Evolutionary conservation across 163 green algal species (phyloP), one percentile per base, ranked within the genome.

Genomic region (Chlorella variabilis): DNA sequence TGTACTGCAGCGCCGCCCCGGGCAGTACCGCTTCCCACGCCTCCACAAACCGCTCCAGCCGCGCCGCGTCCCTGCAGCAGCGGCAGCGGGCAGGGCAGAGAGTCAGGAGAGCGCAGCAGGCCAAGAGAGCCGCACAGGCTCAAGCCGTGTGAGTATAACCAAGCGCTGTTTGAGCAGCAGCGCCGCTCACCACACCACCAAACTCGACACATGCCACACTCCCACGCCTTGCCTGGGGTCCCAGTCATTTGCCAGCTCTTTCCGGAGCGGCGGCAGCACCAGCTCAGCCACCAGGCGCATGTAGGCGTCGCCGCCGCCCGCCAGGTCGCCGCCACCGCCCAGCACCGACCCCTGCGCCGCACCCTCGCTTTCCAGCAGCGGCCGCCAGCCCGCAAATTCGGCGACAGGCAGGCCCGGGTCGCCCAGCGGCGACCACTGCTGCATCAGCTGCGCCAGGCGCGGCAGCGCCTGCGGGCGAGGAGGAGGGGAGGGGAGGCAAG

Each of bases 261-360:
- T 81, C 9, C 90, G 83, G 81, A 98, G 56, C 23, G 86, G 87
- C 27, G 96, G 94, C 85, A 99, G 85, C 74, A 98, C 83, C 48
- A 91, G 75, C 67, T 95, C 91, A 29, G 65, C 84, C 59, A 98
- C 81, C 51, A 98, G 87, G 20, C 79, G 61, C 8, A 79, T 80
- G 87, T 97, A 98, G 3, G 93, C 84, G 75, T 98, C 94, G 41
- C 34, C n/a, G 25, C 51, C 34, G 54, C 33, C 75, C 1, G 39
- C 39, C 58, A 39, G n/a, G 2, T 62, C 58, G 11, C 15, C 33
- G 21, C 21, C 51, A 13, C 29, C 58, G 0, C 29, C 39, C 18
- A 81, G 41, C 58, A 81, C 75, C 59, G 49, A 48, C 29, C 75
- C 75, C 75, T 62, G 75, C 41, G 33, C 11, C 41, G 75, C 75